These are phyloP conservation scores for Elsinoe fawcettii DNA, from an alignment of 2,329 filamentous ascomycete genomes.

Conservation along the genomic window DNA sequence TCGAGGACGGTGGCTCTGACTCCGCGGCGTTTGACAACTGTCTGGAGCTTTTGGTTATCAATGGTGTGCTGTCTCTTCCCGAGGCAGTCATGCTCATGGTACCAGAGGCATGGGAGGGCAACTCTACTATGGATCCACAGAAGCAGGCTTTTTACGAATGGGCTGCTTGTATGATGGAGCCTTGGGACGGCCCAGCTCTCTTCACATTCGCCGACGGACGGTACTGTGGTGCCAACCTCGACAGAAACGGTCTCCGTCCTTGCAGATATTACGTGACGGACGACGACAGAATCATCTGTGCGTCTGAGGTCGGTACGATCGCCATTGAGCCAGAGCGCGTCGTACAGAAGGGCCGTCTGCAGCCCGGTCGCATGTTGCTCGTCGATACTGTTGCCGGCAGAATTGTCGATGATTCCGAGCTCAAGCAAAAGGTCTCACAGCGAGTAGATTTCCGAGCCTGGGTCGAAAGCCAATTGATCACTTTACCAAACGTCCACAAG, in stretches of 20 bases:
- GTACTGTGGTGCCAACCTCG: constrained; percentile 93
- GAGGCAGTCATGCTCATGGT: constrained; percentile 99
- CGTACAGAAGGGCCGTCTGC: constrained; percentile 84
- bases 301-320: constrained; percentile 92
- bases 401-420: constrained; percentile 87
- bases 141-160: constrained; percentile 98
- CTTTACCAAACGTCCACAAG: constrained; percentile 65
- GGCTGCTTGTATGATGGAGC: constrained; percentile 98
- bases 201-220: constrained; percentile 96
- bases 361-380: constrained; percentile 91
- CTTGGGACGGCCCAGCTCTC: constrained; percentile 92
- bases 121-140: constrained; percentile 80
- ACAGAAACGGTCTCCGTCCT: constrained; percentile 88
- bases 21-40: constrained; percentile 98
- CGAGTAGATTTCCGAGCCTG: constrained; percentile 82
- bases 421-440: constrained; percentile 81
- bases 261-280: constrained; percentile 97
- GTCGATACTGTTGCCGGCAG: constrained; percentile 86
- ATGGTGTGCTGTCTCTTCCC: constrained; percentile 87
- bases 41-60: constrained; percentile 85
- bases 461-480: constrained; percentile 79
- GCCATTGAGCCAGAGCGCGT: constrained; percentile 82
- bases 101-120: constrained; percentile 95
- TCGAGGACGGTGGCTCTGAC: constrained; percentile 93
- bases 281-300: constrained; percentile 94